These are phyloP conservation scores for Phaeosphaeriaceae sp. DNA, from an alignment of 2,329 filamentous ascomycete genomes.

Conservation along the genomic window DNA sequence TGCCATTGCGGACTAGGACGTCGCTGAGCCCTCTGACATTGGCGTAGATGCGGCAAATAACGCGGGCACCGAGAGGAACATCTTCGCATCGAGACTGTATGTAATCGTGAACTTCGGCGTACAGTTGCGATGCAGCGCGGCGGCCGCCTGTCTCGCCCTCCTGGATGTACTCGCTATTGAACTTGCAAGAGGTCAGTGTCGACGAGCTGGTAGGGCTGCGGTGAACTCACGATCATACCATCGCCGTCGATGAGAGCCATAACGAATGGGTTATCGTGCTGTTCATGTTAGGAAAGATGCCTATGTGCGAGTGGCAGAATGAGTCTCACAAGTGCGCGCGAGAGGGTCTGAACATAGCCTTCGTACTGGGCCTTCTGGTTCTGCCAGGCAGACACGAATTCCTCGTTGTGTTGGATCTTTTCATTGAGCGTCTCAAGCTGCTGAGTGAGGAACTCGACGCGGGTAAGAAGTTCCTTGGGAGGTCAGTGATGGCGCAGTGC, in stretches of 20 bases:
- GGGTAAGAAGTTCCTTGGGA: constrained; percentile 48
- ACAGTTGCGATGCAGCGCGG: constrained; percentile 60
- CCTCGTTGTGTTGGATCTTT: constrained; percentile 32
- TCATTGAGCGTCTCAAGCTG: constrained; percentile 38
- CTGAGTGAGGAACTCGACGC: constrained; percentile 48
- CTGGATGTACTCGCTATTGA: constrained; percentile 58
- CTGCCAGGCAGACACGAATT: constrained; percentile 26
- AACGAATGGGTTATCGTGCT: constrained; percentile 57
- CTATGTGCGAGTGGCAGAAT: neutral
- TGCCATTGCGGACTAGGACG: constrained; percentile 54
- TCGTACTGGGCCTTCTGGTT: constrained; percentile 30
- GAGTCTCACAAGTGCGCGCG: constrained; percentile 34
- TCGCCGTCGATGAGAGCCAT: constrained; percentile 64
- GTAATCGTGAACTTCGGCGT: constrained; percentile 52
- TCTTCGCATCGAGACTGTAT: constrained; percentile 44
- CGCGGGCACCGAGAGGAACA: constrained; percentile 53
- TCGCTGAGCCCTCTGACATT: constrained; percentile 61
- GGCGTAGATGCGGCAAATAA: constrained; percentile 62
- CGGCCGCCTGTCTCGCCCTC: constrained; percentile 61
- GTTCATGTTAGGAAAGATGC: constrained; percentile 4
- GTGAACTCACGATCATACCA: constrained; percentile 53
- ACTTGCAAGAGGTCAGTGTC: constrained; percentile 36
- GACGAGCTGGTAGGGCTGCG: neutral
- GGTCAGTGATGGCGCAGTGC: constrained; percentile 5
- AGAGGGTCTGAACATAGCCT: constrained; percentile 17